A percentile compares a stretch with the other conserved stretches of the same genome.
These are phyloP conservation scores for Suillus subluteus DNA, from an alignment of 768 basidiomycete species.

Conservation along the genomic window DNA sequence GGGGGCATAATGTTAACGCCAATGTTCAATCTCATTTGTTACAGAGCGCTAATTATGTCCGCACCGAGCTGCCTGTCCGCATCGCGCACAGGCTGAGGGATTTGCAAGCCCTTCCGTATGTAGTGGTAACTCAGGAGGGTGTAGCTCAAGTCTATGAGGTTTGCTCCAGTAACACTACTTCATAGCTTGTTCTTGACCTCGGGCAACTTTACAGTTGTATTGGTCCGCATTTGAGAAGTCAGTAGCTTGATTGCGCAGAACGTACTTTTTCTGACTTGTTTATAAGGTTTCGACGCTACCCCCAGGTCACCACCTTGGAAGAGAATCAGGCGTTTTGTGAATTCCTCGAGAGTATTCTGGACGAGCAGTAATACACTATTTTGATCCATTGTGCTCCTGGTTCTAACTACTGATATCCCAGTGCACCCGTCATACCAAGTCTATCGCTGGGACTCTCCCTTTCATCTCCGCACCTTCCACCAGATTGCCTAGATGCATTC, in stretches of 20 bases:
- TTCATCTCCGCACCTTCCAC: conserved; percentile 77
- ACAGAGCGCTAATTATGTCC: conserved; percentile 89
- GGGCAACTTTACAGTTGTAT: conserved; percentile 59
- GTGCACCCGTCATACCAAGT: conserved; percentile 79
- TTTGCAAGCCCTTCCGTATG: conserved; percentile 82
- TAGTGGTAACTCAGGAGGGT: conserved; percentile 84
- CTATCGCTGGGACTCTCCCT: conserved; percentile 82
- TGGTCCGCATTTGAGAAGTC: conserved; percentile 89
- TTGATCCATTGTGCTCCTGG: too few species aligned
- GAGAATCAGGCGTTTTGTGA: conserved; percentile 83
- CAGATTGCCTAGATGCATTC: conserved; percentile 82
- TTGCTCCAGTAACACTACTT: conserved; percentile 27
- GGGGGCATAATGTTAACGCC: neutral
- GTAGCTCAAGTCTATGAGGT: conserved; percentile 87
- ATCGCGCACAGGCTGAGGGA: conserved; percentile 88
- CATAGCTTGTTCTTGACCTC: neutral
- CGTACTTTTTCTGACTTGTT: conserved; percentile 18
- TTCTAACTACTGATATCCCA: conserved; percentile 31
- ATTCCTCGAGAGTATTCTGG: conserved; percentile 64
- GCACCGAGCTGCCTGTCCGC: conserved; percentile 85
- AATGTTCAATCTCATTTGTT: neutral
- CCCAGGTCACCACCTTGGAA: conserved; percentile 66
- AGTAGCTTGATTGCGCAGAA: conserved; percentile 14
- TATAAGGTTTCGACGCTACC: conserved; percentile 71
- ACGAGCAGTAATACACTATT: conserved; percentile 63